Evolutionary conservation across 148 eudicot genomes (phyloP).

Genomic region (Spergularia marina): DNA sequence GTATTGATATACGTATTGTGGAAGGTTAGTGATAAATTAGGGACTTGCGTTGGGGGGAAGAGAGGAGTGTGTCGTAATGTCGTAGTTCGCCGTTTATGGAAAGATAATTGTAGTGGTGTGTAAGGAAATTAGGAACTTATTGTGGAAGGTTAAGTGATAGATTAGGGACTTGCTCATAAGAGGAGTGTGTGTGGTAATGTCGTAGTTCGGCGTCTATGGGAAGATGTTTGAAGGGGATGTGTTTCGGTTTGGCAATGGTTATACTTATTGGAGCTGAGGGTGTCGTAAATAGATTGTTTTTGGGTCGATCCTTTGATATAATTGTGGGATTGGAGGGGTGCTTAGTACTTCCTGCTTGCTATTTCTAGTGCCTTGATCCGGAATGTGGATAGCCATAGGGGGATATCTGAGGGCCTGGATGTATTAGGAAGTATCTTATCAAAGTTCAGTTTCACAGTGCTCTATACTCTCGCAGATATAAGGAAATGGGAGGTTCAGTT

Average conservation of each 20-base stretch:
- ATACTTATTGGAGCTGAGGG: background rate
- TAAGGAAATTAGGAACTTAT: background rate
- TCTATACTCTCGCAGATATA: background rate
- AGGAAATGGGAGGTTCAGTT: background rate
- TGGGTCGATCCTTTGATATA: background rate
- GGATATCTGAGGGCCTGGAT: background rate
- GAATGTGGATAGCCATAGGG: background rate
- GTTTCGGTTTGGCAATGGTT: background rate
- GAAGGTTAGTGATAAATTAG: slow-evolving; percentile 1
- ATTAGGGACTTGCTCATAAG: background rate
- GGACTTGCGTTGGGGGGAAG: background rate
- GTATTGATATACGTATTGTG: no score
- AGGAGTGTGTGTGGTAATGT: background rate
- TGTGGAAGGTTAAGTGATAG: background rate
- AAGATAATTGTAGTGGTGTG: background rate
- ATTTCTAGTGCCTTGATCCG: background rate
- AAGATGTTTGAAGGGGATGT: background rate
- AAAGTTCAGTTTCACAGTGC: background rate
- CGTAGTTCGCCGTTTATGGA: background rate
- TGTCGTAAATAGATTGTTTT: background rate
- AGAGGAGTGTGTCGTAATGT: background rate
- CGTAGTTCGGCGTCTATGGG: background rate
- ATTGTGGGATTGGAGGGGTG: background rate
- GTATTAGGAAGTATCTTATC: background rate
- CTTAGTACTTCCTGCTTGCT: background rate